phyloP scores from a whole-genome alignment of 2,329 filamentous ascomycete species.

The Venturia effusa region DNA sequence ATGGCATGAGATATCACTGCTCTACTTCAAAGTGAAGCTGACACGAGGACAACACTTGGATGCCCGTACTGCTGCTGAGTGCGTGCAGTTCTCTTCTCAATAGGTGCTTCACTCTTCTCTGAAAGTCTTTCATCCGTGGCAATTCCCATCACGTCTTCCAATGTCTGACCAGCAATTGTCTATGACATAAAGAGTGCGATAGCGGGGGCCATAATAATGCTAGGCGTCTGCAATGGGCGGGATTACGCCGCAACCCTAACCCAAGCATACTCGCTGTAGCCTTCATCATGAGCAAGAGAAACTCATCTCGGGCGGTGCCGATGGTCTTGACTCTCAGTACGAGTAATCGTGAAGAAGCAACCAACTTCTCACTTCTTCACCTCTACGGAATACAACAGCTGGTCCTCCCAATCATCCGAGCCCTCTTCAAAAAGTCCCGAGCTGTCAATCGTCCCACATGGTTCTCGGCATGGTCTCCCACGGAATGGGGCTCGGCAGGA shows the following conservation, averaged over 20 bases:
- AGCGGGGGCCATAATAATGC: background rate
- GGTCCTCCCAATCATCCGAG: background rate
- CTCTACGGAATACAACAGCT: too few relatives aligned
- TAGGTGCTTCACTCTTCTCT: background rate
- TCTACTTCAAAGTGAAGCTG: too few relatives aligned
- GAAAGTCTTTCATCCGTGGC: background rate
- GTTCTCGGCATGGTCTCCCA: too few relatives aligned
- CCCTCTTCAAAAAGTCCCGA: background rate
- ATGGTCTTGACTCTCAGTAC: too few relatives aligned
- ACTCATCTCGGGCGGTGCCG: background rate
- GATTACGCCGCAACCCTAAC: background rate
- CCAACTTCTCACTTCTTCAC: background rate
- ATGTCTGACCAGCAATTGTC: background rate
- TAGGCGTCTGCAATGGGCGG: background rate
- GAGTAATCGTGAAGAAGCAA: background rate
- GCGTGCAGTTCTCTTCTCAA: background rate
- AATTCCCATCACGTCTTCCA: background rate
- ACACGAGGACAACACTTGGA: background rate
- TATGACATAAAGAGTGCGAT: background rate
- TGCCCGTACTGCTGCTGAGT: background rate
- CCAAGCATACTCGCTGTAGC: background rate
- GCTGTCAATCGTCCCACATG: background rate
- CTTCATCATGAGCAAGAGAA: background rate
- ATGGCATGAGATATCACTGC: background rate
- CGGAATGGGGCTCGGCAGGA: background rate